Percentiles rank a stretch among this genome's conserved stretches.
These are phyloP conservation scores for Fusarium sulawesiense DNA, from an alignment of 2,329 filamentous ascomycete species.

Conservation along the genomic window DNA sequence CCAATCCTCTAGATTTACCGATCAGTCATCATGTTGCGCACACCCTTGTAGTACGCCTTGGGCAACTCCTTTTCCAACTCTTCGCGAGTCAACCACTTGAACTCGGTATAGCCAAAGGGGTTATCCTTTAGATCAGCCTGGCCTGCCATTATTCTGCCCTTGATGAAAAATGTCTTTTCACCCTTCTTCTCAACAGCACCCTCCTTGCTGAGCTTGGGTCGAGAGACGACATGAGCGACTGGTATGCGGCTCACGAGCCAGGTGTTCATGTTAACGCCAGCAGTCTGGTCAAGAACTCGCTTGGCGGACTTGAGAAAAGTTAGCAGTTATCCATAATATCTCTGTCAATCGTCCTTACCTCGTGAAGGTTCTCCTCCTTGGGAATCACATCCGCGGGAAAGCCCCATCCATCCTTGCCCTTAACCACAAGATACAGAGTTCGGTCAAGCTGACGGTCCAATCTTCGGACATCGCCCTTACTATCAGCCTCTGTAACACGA, in stretches of 20 bases:
- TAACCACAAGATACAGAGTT: slow-evolving; percentile 90
- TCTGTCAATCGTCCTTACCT: slow-evolving; percentile 65
- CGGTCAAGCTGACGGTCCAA: slow-evolving; percentile 82
- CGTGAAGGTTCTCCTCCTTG: slow-evolving; percentile 80
- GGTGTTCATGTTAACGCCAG: slow-evolving; percentile 96
- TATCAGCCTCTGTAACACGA: slow-evolving; percentile 82
- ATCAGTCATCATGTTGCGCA: slow-evolving; percentile 86
- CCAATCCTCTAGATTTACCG: slow-evolving; percentile 61
- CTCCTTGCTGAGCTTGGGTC: slow-evolving; percentile 61
- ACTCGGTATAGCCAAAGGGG: slow-evolving; percentile 79
- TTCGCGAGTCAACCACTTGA: slow-evolving; percentile 91
- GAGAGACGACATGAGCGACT: slow-evolving; percentile 78
- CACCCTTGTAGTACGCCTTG: slow-evolving; percentile 75
- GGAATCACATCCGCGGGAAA: slow-evolving; percentile 81
- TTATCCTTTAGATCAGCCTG: slow-evolving; percentile 84
- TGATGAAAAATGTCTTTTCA: slow-evolving; percentile 94
- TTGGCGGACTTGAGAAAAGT: slow-evolving; percentile 74
- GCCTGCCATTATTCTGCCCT: slow-evolving; percentile 96
- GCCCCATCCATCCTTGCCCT: slow-evolving; percentile 79
- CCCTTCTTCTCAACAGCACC: slow-evolving; percentile 62
- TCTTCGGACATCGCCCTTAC: slow-evolving; percentile 77
- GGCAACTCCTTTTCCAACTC: slow-evolving; percentile 79
- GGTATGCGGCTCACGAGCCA: slow-evolving; percentile 95
- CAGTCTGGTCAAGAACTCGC: slow-evolving; percentile 79
- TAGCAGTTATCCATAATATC: neutral